Percentiles rank a stretch among this genome's conserved stretches.
Evolutionary conservation across 2,329 filamentous ascomycete genomes (phyloP).

Genomic region (Colletotrichum ledebouriae): DNA sequence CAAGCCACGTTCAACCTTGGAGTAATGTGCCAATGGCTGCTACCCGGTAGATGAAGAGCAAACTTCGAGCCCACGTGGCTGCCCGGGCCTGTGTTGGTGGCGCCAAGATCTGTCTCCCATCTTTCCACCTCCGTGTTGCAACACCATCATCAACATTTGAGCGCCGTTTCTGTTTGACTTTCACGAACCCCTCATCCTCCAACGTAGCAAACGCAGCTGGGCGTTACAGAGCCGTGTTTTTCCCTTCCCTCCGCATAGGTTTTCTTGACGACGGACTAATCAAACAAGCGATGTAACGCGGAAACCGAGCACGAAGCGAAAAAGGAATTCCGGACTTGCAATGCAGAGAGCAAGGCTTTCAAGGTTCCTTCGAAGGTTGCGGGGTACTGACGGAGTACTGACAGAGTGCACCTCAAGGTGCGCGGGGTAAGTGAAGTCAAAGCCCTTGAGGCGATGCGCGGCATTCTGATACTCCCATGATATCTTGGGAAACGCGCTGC

Average conservation of each 20-base stretch:
- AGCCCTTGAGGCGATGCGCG: slow-evolving; percentile 15
- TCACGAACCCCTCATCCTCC: slow-evolving; percentile 10
- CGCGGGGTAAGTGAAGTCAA: slow-evolving; percentile 39
- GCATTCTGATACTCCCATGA: not conserved
- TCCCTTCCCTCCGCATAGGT: not conserved
- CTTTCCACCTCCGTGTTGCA: not conserved
- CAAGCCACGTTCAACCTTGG: not conserved
- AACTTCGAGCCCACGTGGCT: slow-evolving; percentile 36
- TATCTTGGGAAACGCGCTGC: slow-evolving; percentile 7
- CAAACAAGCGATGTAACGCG: slow-evolving; percentile 35
- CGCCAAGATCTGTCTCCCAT: slow-evolving; percentile 16
- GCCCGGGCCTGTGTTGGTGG: slow-evolving; percentile 14
- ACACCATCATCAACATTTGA: slow-evolving; percentile 4
- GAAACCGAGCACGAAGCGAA: not conserved
- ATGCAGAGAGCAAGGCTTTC: not conserved
- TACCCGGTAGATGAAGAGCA: slow-evolving; percentile 21
- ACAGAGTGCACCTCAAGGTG: not conserved
- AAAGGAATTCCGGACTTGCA: not conserved
- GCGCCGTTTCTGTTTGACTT: slow-evolving; percentile 26
- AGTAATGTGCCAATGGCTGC: slow-evolving; percentile 15
- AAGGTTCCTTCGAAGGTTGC: slow-evolving; percentile 38
- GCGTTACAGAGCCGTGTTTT: not conserved
- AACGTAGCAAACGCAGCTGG: slow-evolving; percentile 10
- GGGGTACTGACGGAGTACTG: slow-evolving; percentile 16
- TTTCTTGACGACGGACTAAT: slow-evolving; percentile 7